A percentile compares a stretch with the other conserved stretches of the same genome.
Evolutionary conservation across 495 filamentous ascomycete genomes (phyloP).

Genomic region (Aspergillus homomorphus): DNA sequence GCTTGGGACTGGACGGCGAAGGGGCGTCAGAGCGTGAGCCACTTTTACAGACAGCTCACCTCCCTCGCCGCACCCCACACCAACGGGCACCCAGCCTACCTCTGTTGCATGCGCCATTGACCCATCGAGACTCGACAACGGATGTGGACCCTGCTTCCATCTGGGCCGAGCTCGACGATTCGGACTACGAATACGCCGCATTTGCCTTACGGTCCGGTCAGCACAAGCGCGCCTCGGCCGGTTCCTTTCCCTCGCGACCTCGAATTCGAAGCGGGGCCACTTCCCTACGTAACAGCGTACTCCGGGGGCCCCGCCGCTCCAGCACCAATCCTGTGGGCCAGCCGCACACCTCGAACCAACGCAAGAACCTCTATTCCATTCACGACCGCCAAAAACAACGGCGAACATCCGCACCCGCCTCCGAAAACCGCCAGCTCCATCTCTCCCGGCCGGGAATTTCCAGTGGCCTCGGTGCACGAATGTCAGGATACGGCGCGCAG

Average conservation of each 20-base stretch:
- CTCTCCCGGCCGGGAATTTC: constrained; percentile 19
- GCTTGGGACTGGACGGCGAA: constrained; percentile 30
- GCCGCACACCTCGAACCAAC: constrained; percentile 22
- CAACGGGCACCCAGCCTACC: constrained; percentile 42
- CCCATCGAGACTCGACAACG: constrained; percentile 25
- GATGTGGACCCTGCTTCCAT: constrained; percentile 46
- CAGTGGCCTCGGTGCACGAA: background rate
- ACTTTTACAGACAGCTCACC: constrained; percentile 26
- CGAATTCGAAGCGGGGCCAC: constrained; percentile 28
- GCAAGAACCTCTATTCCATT: constrained; percentile 15
- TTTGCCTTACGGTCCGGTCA: constrained; percentile 15
- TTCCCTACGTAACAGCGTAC: constrained; percentile 16
- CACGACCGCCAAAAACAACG: constrained; percentile 17
- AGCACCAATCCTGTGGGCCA: constrained; percentile 27
- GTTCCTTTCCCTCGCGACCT: constrained; percentile 20
- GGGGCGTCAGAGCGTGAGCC: constrained; percentile 41
- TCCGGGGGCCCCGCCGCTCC: constrained; percentile 26
- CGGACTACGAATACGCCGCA: constrained; percentile 30
- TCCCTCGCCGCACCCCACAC: constrained; percentile 23
- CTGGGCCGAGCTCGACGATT: constrained; percentile 51
- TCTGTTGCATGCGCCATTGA: constrained; percentile 23
- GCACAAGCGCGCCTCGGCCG: constrained; percentile 15
- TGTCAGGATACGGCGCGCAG: constrained; percentile 31
- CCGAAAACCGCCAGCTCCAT: constrained; percentile 20
- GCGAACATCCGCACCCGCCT: constrained; percentile 28